Base-by-base conservation (phyloP, 1,139 yeast genomes). In the Sugiyamaella novakii region DNA sequence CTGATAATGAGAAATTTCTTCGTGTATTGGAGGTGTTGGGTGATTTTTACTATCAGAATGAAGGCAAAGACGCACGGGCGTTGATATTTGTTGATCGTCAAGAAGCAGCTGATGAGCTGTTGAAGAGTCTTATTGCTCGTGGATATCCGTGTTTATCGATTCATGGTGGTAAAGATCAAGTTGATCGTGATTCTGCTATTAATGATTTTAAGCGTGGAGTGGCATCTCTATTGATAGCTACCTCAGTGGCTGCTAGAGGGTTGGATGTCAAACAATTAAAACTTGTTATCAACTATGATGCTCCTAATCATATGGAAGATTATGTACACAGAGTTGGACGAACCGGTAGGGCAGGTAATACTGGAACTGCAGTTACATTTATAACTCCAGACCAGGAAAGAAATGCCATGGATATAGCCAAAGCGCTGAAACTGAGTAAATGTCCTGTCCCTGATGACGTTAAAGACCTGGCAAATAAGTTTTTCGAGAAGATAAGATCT, bases 241-340 rank as follows among this genome's bases (percentile, higher is more conserved):
- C 99, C 0, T 92, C 96, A 0, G 85, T 92, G 18, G 91, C 97
- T 2, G 96, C 98, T 0, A 74, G 99, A 55, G 99, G 99, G 0
- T 70, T 92, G 27, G 98, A 92, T 68, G 96, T 94, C 10, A 85
- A 87, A 50, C 85, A 84, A 25, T 76, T 92, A 29, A 81, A 81
- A 49, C 68, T 89, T 38, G 98, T 92, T 2, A 73, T 92, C 7
- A 87, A 92, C 58, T 92, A 79, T 63, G 96, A 92, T 64, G 83
- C 96, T 0, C 96, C 97, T 0, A 86, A 78, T 56, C 96, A 92
- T 55, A 78, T 91, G 77, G 98, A 95, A 55, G 98, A 94, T 64
- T 92, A 92, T 62, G 95, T 94, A 5, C 99, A 92, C 67, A 76
- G 98, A 24, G 96, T 91, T 0, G 99, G 99, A 0, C 74, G 99